Conservation (phyloP, 2,329 filamentous ascomycete genomes). For the Neoascochyta sp. region DNA sequence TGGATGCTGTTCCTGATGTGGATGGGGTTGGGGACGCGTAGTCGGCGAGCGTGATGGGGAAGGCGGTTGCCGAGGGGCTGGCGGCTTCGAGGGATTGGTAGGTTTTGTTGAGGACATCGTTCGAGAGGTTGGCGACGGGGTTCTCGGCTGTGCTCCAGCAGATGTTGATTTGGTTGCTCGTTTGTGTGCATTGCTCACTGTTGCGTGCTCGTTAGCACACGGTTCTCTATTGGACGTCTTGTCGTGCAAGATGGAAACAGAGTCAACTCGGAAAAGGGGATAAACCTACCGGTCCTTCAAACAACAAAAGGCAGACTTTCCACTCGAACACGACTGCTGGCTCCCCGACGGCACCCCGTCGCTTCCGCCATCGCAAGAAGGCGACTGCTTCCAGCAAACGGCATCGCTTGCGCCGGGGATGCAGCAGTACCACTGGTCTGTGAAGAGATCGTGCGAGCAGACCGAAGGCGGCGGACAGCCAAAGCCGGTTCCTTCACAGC, state of each 20-base stretch:
- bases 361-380: slow-evolving; percentile 6
- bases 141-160: slow-evolving; percentile 15
- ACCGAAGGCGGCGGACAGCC: slow-evolving; percentile 10
- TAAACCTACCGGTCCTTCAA: slow-evolving; percentile 9
- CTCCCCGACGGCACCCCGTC: slow-evolving; percentile 6
- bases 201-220: slow-evolving; percentile 3
- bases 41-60: slow-evolving; percentile 4
- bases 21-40: slow-evolving; percentile 6
- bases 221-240: not conserved
- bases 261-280: too few species aligned
- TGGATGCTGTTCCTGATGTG: slow-evolving; percentile 1
- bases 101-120: slow-evolving; percentile 9
- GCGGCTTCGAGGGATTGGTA: slow-evolving; percentile 14
- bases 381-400: slow-evolving; percentile 10
- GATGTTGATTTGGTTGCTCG: slow-evolving; percentile 13
- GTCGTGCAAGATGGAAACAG: not conserved
- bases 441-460: slow-evolving; percentile 12
- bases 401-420: slow-evolving; percentile 7
- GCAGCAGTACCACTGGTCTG: slow-evolving; percentile 16
- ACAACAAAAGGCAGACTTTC: slow-evolving; percentile 13
- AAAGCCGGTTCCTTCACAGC: slow-evolving; percentile 7
- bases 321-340: slow-evolving; percentile 10
- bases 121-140: slow-evolving; percentile 8
- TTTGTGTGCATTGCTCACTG: slow-evolving; percentile 19
- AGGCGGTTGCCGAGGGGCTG: slow-evolving; percentile 5